These are phyloP conservation scores for Pseudozyma hubeiensis DNA, from an alignment of 1,284 basidiomycete genomes.

Conservation along the genomic window DNA sequence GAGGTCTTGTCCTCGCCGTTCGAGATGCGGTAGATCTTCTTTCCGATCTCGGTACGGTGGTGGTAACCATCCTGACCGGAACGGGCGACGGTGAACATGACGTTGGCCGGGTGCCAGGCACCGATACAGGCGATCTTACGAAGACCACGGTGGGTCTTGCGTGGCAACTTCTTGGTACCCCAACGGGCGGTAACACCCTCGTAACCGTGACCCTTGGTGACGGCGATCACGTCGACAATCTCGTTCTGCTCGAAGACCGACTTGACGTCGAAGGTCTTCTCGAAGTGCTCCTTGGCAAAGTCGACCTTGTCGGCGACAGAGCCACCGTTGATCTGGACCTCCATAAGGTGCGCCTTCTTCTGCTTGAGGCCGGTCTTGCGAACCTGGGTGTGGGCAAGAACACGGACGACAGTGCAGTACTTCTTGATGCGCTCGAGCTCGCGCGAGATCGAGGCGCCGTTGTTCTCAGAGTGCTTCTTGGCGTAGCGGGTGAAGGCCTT, in stretches of 20 bases:
- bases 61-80: constrained; percentile 99
- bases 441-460: constrained; percentile 89
- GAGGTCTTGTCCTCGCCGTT: constrained; percentile 83
- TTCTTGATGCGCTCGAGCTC: constrained; percentile 99
- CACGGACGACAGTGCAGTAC: constrained; percentile 99
- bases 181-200: constrained; percentile 99
- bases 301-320: constrained; percentile 97
- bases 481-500: constrained; percentile 99
- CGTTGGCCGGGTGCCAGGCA: constrained; percentile 98
- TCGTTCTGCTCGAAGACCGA: constrained; percentile 96
- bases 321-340: constrained; percentile 99
- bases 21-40: constrained; percentile 93
- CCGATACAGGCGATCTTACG: constrained; percentile 97
- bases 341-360: constrained; percentile 99
- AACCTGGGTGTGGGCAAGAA: constrained; percentile 94
- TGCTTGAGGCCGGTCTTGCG: constrained; percentile 96
- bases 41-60: constrained; percentile 93
- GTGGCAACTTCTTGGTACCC: constrained; percentile 98
- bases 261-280: constrained; percentile 91
- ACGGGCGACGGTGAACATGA: constrained; percentile 99
- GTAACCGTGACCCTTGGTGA: constrained; percentile 99
- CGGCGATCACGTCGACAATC: constrained; percentile 95
- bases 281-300: constrained; percentile 93
- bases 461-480: constrained; percentile 98
- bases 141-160: constrained; percentile 99